Conservation (phyloP, 2,329 filamentous ascomycete genomes). For the Alternaria atra region DNA sequence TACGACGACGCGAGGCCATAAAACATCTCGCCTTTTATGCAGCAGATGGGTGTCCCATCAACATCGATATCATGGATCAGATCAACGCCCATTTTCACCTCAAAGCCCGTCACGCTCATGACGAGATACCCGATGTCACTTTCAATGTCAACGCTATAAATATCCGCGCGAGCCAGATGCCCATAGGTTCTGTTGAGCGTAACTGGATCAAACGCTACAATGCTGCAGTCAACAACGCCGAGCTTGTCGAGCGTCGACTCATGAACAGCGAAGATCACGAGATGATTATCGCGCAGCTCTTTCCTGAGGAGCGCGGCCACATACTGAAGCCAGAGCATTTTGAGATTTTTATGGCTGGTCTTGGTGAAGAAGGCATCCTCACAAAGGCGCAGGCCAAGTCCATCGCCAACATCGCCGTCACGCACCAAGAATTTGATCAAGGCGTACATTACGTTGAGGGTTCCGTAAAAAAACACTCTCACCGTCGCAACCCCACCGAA, state of each 20-base stretch:
- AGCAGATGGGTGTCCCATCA: constrained; percentile 9
- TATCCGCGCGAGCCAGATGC: constrained; percentile 8
- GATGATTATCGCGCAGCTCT: constrained; percentile 15
- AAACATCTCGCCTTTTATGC: constrained; percentile 9
- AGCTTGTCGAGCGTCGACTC: constrained; percentile 8
- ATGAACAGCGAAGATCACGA: constrained; percentile 18
- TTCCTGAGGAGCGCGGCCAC: constrained; percentile 8
- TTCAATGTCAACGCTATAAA: constrained; percentile 8
- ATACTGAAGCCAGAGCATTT: constrained; percentile 15
- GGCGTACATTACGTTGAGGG: constrained; percentile 1
- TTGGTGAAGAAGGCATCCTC: constrained; percentile 15
- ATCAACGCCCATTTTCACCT: constrained; percentile 12
- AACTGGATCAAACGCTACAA: constrained; percentile 21
- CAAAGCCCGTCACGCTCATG: background rate
- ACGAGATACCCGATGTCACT: background rate
- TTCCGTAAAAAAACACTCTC: background rate
- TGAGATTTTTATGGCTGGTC: constrained; percentile 14
- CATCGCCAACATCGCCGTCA: constrained; percentile 3
- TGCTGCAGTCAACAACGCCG: background rate
- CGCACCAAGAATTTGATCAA: constrained; percentile 11
- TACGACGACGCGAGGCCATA: constrained; percentile 7
- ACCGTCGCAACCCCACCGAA: constrained; percentile 3
- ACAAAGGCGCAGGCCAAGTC: constrained; percentile 6
- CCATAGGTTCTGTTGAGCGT: constrained; percentile 9
- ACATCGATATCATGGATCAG: constrained; percentile 8